Conservation (phyloP, 768 basidiomycete species). For the Psilocybe cubensis region DNA sequence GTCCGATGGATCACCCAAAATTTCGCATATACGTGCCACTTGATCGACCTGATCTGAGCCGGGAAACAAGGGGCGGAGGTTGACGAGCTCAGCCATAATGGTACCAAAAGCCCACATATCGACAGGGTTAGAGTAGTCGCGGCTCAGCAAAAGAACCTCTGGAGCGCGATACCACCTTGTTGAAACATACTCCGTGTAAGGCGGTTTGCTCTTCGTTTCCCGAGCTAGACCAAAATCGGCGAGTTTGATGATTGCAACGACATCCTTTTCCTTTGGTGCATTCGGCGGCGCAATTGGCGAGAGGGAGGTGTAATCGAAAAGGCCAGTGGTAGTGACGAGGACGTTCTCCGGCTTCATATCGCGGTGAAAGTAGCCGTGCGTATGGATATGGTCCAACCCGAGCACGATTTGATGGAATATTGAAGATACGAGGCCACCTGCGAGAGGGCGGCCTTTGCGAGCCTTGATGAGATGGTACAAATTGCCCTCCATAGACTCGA, state of each 20-base stretch:
- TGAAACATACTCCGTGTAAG: conserved; percentile 98
- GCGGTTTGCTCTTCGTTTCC: conserved; percentile 85
- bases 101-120: conserved; percentile 99
- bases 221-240: conserved; percentile 98
- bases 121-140: conserved; percentile 95
- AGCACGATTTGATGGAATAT: conserved; percentile 92
- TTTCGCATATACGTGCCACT: conserved; percentile 85
- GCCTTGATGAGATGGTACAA: conserved; percentile 99
- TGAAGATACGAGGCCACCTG: conserved; percentile 94
- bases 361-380: conserved; percentile 94
- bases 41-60: conserved; percentile 94
- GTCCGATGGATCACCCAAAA: conserved; percentile 89
- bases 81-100: conserved; percentile 96
- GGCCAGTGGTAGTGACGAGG: conserved; percentile 95
- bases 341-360: conserved; percentile 99
- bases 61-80: conserved; percentile 93
- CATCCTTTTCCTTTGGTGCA: conserved; percentile 84
- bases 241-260: conserved; percentile 95
- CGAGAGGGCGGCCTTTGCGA: conserved; percentile 91
- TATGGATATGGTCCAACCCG: conserved; percentile 92
- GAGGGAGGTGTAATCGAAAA: conserved; percentile 87
- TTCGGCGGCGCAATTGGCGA: conserved; percentile 68
- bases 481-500: conserved; percentile 99
- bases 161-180: conserved; percentile 99
- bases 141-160: conserved; percentile 89